Evolutionary conservation across 2,329 filamentous ascomycete genomes (phyloP), one percentile per base, ranked within the genome.

Genomic region (Rutstroemia sydowiana): DNA sequence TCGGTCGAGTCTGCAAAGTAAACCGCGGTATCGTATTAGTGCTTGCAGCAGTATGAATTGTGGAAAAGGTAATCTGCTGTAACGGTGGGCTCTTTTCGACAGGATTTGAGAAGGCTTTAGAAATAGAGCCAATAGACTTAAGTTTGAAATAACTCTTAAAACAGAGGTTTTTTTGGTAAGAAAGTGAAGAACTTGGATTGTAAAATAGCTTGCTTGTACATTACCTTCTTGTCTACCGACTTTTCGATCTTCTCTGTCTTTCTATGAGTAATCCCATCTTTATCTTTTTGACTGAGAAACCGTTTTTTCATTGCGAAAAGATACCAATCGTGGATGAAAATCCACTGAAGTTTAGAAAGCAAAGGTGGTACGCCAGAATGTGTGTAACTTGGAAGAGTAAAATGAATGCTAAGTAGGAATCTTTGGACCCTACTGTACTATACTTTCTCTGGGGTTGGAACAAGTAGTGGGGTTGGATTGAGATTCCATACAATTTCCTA

Each of bases 261-360:
- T 53, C 71, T 72, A 59, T 80, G 76, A 34, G 66, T 59, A 16
- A 23, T 46, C 39, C 71, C 73, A 66, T 74, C 75, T 69, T 79
- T 88, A 63, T 88, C 85, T 59, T 84, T 79, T 60, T 84, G 75
- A 68, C 80, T 87, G 55, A 87, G 79, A 66, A 89, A 83, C 62
- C 84, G 82, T 65, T 79, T 82, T 57, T 77, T 70, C 64, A 46
- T 32, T 26, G 23, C 43, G 14, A 26, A 42, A 42, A 42, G 16
- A 42, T 7, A 20, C 46, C 32, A 31, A 37, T 46, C 14, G 16
- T 32, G 42, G 20, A 46, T 14, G 5, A 43, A 23, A 41, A 5
- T 1, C 32, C 32, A 8, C 37, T 34, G 7, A n/a, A n/a, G 21
- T 31, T 43, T 11, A 26, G 23, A 26, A 26, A 26, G 23, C 8